Base-by-base conservation (phyloP, 106 monocot genomes). In the Cymbidium sinense region DNA sequence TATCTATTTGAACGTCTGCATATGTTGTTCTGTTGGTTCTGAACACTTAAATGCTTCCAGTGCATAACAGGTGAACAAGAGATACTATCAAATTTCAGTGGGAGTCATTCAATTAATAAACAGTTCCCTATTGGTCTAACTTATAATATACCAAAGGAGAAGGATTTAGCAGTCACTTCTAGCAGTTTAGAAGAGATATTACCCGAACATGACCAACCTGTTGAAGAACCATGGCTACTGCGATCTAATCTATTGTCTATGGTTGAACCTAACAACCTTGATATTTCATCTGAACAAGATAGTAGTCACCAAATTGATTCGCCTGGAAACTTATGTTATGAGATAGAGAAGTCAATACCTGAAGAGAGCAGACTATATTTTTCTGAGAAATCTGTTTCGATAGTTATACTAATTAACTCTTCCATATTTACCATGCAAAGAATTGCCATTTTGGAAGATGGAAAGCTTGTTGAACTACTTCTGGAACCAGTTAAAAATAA, bases 351-450 rank as follows among this genome's bases (percentile, higher is more conserved):
- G 75, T 47, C 58, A 77, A n/a, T 43, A 70, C 78, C 81, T 39
- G 77, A 85, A 73, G 86, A 85, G 29, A 65, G 67, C 33, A 78
- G 84, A 44, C 23, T 81, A 52, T 73, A 52, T 76, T 47, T 9
- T 75, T n/a, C 64, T 41, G 83, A 78, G 34, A 85, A 91, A 77
- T 84, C 86, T 81, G 84, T 77, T 69, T 88, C 86, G 7, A 88
- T 86, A 70, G 79, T 90, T 50, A 92, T 96, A 80, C 70, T 96
- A 35, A 90, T 96, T 61, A 96, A 92, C 76, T 94, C 96, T 3
- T 94, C 94, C 50, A 82, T 90, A 27, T 96, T 94, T 77, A 94
- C 96, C 72, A 90, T 94, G 94, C 96, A 96, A 90, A 88, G 96
- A 80, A 93, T 96, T 76, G 94, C 96, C 50, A 86, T 96, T 17